These are phyloP conservation scores for Penicillium digitatum DNA, from an alignment of 2,329 filamentous ascomycete species.

Conservation along the genomic window DNA sequence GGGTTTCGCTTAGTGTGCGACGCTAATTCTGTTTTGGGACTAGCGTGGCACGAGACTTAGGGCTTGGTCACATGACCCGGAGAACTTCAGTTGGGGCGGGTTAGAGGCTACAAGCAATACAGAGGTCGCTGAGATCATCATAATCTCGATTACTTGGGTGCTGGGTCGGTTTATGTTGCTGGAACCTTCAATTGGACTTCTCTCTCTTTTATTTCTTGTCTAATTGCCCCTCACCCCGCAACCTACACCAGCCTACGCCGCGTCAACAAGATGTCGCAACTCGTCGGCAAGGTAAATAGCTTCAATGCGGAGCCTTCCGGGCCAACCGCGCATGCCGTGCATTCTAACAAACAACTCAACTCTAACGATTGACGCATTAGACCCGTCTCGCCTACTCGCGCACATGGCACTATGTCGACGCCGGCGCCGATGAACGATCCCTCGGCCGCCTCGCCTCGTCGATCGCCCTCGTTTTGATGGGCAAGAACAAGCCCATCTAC, in stretches of 20 bases:
- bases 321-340: not conserved
- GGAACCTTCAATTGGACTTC: not conserved
- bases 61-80: constrained; percentile 30
- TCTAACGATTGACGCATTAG: constrained; percentile 46
- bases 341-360: not conserved
- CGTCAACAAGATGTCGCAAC: constrained; percentile 41
- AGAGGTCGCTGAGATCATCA: constrained; percentile 6
- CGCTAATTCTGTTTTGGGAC: constrained; percentile 28
- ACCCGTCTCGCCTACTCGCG: constrained; percentile 95
- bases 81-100: constrained; percentile 5
- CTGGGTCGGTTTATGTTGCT: not conserved
- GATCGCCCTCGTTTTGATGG: constrained; percentile 87
- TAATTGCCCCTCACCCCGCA: not conserved
- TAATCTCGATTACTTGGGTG: not conserved
- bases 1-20: constrained; percentile 42
- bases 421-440: constrained; percentile 66
- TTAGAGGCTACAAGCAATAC: constrained; percentile 3
- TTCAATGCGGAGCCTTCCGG: constrained; percentile 9
- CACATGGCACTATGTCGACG: constrained; percentile 87
- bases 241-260: not conserved
- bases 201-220: not conserved
- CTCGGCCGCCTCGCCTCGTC: constrained; percentile 83
- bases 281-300: constrained; percentile 41
- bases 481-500: constrained; percentile 98
- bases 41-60: constrained; percentile 24